Base-by-base conservation (phyloP, 768 basidiomycete genomes). In the Dacryopinax spathularia region DNA sequence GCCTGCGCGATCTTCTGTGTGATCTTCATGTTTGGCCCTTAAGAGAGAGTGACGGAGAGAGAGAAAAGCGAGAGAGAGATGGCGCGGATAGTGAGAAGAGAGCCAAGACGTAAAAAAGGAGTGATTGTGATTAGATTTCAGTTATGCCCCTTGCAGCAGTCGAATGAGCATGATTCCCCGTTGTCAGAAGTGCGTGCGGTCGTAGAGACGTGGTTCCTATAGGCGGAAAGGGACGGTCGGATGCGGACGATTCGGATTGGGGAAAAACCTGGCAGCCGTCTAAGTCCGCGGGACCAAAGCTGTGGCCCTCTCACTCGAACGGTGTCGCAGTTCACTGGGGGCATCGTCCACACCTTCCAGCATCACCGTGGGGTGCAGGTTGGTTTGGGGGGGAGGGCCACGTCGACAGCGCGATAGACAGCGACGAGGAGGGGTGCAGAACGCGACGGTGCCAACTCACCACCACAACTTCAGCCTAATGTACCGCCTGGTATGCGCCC, bases 1-100 rank as follows among this genome's bases (percentile, higher is more conserved):
- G 89, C 89, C 74, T 90, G 84, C 67, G 86, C 81, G 44, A 97
- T 90, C 79, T 95, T 97, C 75, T 93, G 84, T 69, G 86, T 91
- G 74, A 98, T 91, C 83, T 88, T 95, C 91, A 96, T 96, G 10
- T 13, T 6, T 31, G 48, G 5, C 13, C 10, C n/a, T n/a, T n/a
- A n/a, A n/a, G n/a, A n/a, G n/a, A n/a, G n/a, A n/a, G n/a, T n/a
- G n/a, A n/a, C n/a, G n/a, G n/a, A 20, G 34, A 56, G 33, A 34
- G 36, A 33, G 60, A 56, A 15, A 56, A 20, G 29, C 25, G 7
- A 56, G 25, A 56, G 48, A 56, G 48, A 56, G 48, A 56, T 56
- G 48, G n/a, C n/a, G n/a, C n/a, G n/a, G n/a, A 56, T 29, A 56
- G 29, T 22, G 25, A 56, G 13, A 56, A 56, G 48, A 29, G 3